A percentile compares a stretch with the other conserved stretches of the same genome.
Conservation (phyloP, 2,329 filamentous ascomycete species). For the Aspergillus neoniger region DNA sequence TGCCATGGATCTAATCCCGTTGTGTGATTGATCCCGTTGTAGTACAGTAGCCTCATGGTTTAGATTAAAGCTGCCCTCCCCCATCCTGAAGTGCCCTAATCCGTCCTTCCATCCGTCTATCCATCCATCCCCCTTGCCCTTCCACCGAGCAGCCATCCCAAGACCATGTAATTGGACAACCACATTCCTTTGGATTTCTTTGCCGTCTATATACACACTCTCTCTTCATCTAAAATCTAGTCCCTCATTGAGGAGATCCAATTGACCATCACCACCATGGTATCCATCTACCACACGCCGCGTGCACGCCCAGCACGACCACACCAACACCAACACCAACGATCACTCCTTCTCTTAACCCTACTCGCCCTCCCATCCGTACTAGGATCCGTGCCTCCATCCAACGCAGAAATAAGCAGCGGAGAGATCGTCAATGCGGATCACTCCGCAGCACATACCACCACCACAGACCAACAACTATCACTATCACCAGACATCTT, state of each 20-base stretch:
- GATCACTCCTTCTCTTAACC: background rate
- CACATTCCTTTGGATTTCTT: background rate
- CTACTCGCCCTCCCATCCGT: slow-evolving; percentile 1
- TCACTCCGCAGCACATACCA: background rate
- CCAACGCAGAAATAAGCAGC: background rate
- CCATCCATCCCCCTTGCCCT: background rate
- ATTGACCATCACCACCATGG: slow-evolving; percentile 2
- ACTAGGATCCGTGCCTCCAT: slow-evolving; percentile 6
- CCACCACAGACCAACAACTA: background rate
- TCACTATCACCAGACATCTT: background rate
- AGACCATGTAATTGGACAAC: background rate
- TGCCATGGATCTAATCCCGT: no score
- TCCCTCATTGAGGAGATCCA: background rate
- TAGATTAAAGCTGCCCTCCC: background rate
- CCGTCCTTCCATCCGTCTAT: background rate
- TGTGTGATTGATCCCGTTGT: no score
- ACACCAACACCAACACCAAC: background rate
- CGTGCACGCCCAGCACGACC: background rate
- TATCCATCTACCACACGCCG: background rate
- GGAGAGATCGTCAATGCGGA: slow-evolving; percentile 11
- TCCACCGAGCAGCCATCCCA: background rate
- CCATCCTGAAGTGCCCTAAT: background rate
- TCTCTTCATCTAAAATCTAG: no score
- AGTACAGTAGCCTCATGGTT: no score
- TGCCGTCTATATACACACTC: background rate